phyloP scores from a whole-genome alignment of 805 yeast genomes.

The Pichia scutulata region DNA sequence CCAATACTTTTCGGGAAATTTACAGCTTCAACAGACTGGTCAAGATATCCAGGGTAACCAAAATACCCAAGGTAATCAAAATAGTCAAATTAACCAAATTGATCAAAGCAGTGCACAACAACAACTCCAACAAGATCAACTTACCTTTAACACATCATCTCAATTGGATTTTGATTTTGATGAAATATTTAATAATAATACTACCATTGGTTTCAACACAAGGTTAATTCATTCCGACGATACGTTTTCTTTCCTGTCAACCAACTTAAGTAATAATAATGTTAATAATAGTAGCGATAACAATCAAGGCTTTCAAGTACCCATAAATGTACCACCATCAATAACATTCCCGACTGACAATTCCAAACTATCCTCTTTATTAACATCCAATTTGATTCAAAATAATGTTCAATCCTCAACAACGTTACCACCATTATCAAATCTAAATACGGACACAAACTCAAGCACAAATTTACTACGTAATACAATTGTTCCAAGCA shows the following conservation, averaged over 20 bases:
- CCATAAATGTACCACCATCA: not conserved
- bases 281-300: not conserved
- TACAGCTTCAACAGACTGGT: not conserved
- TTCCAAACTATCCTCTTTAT: not conserved
- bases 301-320: not conserved
- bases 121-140: not conserved
- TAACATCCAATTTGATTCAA: not conserved
- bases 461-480: not conserved
- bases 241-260: conserved; percentile 14
- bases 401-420: not conserved
- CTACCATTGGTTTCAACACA: conserved; percentile 29
- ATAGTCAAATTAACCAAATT: not conserved
- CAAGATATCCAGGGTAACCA: not conserved
- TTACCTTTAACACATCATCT: not conserved
- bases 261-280: not conserved
- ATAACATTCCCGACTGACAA: not conserved
- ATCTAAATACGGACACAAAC: not conserved
- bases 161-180: conserved; percentile 20
- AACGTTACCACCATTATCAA: not conserved
- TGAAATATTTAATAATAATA: conserved; percentile 22
- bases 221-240: conserved; percentile 32
- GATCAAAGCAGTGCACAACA: not conserved
- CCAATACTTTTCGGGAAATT: not conserved
- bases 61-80: not conserved
- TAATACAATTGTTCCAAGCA: not conserved